A percentile compares a stretch with the other conserved stretches of the same genome.
Conservation (phyloP, 768 basidiomycete species). For the Macrolepiota dolichaula region DNA sequence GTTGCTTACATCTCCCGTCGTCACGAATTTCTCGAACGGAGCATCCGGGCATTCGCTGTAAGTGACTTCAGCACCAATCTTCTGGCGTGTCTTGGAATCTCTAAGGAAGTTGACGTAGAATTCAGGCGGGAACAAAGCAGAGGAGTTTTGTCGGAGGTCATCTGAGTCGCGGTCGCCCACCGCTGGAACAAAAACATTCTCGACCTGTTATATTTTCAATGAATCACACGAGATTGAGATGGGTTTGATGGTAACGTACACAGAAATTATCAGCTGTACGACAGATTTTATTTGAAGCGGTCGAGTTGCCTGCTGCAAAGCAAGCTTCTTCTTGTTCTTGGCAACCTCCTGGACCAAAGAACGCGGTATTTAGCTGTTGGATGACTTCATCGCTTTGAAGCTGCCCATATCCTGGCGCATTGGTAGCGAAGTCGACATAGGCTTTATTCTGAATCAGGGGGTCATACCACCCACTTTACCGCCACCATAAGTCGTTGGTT, state of each 20-base stretch:
- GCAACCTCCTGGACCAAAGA: slow-evolving; percentile 48
- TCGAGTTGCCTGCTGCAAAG: slow-evolving; percentile 47
- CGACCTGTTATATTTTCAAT: slow-evolving; percentile 27
- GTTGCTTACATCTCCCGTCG: slow-evolving; percentile 53
- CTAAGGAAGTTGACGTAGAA: slow-evolving; percentile 49
- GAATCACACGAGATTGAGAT: not conserved
- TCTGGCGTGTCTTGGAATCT: slow-evolving; percentile 28
- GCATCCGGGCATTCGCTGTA: slow-evolving; percentile 50
- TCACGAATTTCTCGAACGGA: slow-evolving; percentile 37
- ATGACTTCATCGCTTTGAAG: slow-evolving; percentile 48
- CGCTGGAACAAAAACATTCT: slow-evolving; percentile 47
- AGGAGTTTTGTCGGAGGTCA: slow-evolving; percentile 56
- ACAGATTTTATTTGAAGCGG: slow-evolving; percentile 49
- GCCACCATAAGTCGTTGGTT: not conserved
- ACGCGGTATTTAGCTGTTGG: slow-evolving; percentile 43
- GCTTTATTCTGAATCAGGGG: slow-evolving; percentile 61
- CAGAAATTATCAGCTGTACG: slow-evolving; percentile 50
- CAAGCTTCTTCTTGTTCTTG: slow-evolving; percentile 53
- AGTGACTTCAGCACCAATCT: slow-evolving; percentile 49
- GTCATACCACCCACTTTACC: slow-evolving; percentile 59
- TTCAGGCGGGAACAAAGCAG: slow-evolving; percentile 52
- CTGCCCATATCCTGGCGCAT: slow-evolving; percentile 67
- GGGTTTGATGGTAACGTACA: slow-evolving; percentile 29
- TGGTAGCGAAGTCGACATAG: slow-evolving; percentile 54
- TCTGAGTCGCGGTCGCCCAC: slow-evolving; percentile 50